Conservation (phyloP, 345 rosid species). For the Citrus inodora region DNA sequence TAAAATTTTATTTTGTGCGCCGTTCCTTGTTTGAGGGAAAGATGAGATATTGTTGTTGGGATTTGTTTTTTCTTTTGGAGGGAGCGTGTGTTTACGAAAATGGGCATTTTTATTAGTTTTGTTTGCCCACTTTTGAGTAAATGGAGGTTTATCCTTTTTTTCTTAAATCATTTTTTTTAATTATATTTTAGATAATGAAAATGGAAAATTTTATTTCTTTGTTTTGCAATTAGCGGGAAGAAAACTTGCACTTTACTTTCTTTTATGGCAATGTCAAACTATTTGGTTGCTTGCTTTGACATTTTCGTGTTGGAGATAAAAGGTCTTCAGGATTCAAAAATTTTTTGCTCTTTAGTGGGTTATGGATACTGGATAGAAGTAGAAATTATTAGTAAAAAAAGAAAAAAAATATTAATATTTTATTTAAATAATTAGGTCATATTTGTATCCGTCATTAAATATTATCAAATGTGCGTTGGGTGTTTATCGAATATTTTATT, state of each 20-base stretch:
- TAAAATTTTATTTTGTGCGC: slow-evolving; percentile 10
- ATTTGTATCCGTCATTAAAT: no score
- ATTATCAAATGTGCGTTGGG: no score
- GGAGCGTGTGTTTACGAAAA: background rate
- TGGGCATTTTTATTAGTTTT: background rate
- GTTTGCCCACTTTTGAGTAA: background rate
- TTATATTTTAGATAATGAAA: background rate
- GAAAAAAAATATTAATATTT: no score
- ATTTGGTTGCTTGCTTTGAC: background rate
- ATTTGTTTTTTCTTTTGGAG: slow-evolving; percentile 23
- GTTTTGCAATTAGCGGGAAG: background rate
- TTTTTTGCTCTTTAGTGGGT: no score
- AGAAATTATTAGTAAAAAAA: no score
- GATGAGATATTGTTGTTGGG: slow-evolving; percentile 32
- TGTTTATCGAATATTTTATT: no score
- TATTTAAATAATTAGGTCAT: no score
- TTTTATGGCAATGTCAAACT: background rate
- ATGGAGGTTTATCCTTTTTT: background rate
- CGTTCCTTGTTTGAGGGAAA: slow-evolving; percentile 32
- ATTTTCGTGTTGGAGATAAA: background rate
- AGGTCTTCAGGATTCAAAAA: background rate
- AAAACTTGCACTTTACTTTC: background rate
- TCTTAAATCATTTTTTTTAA: background rate
- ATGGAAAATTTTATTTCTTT: background rate
- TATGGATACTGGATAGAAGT: no score